These are phyloP conservation scores for Penicillium malachiteum DNA, from an alignment of 495 filamentous ascomycete genomes.

Conservation along the genomic window DNA sequence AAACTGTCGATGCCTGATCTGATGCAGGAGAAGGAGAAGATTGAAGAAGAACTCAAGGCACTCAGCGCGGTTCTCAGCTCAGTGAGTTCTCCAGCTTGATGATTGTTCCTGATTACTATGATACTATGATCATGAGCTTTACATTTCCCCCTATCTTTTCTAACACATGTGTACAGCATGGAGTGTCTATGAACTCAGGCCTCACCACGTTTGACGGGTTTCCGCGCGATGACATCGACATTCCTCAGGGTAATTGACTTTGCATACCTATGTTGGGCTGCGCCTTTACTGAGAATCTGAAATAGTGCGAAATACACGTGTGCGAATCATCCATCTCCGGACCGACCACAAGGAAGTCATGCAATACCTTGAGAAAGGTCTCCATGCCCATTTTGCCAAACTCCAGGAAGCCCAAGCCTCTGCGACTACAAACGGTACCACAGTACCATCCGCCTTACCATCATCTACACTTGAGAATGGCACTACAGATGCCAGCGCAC, in stretches of 20 bases:
- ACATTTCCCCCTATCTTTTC: too few relatives aligned
- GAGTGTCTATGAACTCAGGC: conserved; percentile 86
- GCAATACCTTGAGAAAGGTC: conserved; percentile 71
- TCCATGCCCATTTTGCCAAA: conserved; percentile 69
- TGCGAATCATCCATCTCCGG: conserved; percentile 82
- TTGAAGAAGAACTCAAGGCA: conserved; percentile 83
- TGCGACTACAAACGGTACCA: conserved; percentile 29
- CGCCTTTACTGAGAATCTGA: conserved; percentile 14
- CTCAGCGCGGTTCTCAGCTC: conserved; percentile 84
- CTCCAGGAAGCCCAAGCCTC: conserved; percentile 31
- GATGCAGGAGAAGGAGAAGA: conserved; percentile 70
- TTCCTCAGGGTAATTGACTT: conserved; percentile 76
- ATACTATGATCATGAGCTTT: too few relatives aligned
- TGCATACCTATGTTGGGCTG: neutral
- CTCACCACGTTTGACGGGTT: conserved; percentile 91
- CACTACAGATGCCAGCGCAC: conserved; percentile 29
- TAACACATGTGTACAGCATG: conserved; percentile 59
- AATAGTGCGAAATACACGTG: conserved; percentile 82
- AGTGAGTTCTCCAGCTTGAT: conserved; percentile 47
- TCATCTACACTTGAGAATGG: conserved; percentile 12
- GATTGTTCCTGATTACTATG: too few relatives aligned
- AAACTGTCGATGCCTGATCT: conserved; percentile 63
- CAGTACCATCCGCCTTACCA: conserved; percentile 21
- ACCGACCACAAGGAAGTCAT: conserved; percentile 95
- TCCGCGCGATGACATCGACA: conserved; percentile 89